phyloP scores from a whole-genome alignment of 2,329 filamentous ascomycete species.

The Ustulina deusta region DNA sequence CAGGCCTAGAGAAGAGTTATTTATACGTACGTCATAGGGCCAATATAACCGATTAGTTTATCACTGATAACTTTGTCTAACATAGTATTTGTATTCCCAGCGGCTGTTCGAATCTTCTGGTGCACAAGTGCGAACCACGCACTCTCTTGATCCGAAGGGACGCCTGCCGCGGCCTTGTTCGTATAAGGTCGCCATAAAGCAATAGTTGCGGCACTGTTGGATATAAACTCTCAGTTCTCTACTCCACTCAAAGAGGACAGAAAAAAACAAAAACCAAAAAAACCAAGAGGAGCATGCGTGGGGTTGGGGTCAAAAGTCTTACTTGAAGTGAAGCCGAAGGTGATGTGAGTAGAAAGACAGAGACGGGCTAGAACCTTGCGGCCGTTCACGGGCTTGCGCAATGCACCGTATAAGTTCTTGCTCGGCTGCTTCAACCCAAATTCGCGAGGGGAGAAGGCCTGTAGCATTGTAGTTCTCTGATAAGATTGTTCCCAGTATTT shows the following conservation, averaged over 20 bases:
- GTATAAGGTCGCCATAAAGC: constrained; percentile 32
- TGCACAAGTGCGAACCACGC: constrained; percentile 26
- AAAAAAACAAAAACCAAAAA: not conserved
- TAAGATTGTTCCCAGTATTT: constrained; percentile 32
- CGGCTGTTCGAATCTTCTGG: constrained; percentile 32
- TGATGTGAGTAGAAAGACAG: constrained; percentile 33
- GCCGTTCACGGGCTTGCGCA: constrained; percentile 16
- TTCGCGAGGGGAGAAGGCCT: constrained; percentile 21
- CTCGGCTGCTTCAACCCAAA: constrained; percentile 33
- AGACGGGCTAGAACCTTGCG: constrained; percentile 23
- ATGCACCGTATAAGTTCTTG: constrained; percentile 31
- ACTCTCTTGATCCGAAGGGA: constrained; percentile 19
- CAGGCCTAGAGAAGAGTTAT: not conserved
- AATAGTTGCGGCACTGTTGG: constrained; percentile 26
- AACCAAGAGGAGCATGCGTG: too few species aligned
- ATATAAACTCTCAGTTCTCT: not conserved
- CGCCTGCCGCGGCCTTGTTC: constrained; percentile 14
- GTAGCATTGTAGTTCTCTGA: constrained; percentile 32
- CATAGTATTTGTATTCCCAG: constrained; percentile 24
- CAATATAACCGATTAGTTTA: constrained; percentile 31
- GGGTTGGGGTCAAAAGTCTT: constrained; percentile 2
- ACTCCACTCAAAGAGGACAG: not conserved
- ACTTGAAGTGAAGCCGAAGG: constrained; percentile 32
- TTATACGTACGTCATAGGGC: constrained; percentile 33
- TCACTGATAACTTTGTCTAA: constrained; percentile 32